A percentile compares a stretch with the other conserved stretches of the same genome.
Conservation (phyloP, 2,329 filamentous ascomycete species). For the Stachybotrys chartarum region DNA sequence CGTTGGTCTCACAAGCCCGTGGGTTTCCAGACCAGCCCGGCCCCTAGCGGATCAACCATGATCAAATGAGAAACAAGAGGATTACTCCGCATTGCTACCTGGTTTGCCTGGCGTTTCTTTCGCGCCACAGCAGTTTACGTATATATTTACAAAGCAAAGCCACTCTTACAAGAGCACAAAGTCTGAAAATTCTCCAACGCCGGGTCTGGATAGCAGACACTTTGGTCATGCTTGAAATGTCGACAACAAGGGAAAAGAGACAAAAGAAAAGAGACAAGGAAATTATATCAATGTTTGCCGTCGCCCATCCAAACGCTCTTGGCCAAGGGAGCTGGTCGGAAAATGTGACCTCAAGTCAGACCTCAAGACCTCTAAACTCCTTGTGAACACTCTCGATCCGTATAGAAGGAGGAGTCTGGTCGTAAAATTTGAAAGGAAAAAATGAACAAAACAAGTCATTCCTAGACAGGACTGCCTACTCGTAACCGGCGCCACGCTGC, state of each 20-base stretch:
- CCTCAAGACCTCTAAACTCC: neutral
- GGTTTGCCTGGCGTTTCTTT: neutral
- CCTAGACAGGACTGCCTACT: slow-evolving; percentile 17
- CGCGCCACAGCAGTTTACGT: slow-evolving; percentile 11
- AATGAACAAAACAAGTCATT: neutral
- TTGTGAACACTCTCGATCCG: neutral
- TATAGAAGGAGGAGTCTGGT: neutral
- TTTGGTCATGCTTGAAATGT: slow-evolving; percentile 19
- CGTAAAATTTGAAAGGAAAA: neutral
- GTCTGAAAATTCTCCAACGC: slow-evolving; percentile 19
- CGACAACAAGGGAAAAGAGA: slow-evolving; percentile 8
- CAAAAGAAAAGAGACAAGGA: slow-evolving; percentile 1
- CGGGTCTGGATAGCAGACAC: slow-evolving; percentile 18
- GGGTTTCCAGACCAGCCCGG: too few relatives aligned
- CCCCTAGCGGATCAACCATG: too few relatives aligned
- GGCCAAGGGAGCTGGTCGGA: neutral
- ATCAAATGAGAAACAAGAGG: neutral
- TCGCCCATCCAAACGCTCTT: neutral
- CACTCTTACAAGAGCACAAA: slow-evolving; percentile 14
- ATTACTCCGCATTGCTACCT: neutral
- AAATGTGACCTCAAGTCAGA: neutral
- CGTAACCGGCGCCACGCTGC: slow-evolving; percentile 39
- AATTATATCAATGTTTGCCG: neutral
- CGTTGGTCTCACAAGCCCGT: too few relatives aligned
- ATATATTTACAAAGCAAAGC: slow-evolving; percentile 22